These are phyloP conservation scores for Conoideocrella luteorostrata DNA, from an alignment of 2,329 filamentous ascomycete genomes.

Conservation along the genomic window DNA sequence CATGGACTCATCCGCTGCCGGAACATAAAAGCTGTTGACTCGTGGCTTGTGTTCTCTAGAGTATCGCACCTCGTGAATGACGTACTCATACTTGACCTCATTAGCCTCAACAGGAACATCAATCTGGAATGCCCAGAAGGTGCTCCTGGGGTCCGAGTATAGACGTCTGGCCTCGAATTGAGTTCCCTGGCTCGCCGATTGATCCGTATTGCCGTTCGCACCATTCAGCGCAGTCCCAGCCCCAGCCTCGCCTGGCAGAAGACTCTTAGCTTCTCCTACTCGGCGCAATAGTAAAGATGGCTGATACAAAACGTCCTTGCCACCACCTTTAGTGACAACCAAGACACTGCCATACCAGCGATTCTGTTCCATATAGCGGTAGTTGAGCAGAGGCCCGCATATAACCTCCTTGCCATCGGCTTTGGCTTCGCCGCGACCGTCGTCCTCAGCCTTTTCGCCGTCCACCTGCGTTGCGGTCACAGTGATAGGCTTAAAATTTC, in stretches of 20 bases:
- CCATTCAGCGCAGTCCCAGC: constrained; percentile 19
- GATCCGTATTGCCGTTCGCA: constrained; percentile 17
- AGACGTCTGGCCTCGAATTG: constrained; percentile 41
- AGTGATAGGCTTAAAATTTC: constrained; percentile 42
- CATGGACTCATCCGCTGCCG: constrained; percentile 79
- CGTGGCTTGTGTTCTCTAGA: constrained; percentile 48
- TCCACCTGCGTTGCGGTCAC: constrained; percentile 27
- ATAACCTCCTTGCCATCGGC: constrained; percentile 54
- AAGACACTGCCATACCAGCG: constrained; percentile 82
- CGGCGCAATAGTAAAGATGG: constrained; percentile 53
- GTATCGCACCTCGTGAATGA: constrained; percentile 60
- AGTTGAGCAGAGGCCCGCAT: constrained; percentile 71
- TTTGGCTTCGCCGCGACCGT: constrained; percentile 14
- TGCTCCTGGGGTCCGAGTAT: constrained; percentile 61
- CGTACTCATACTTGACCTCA: constrained; percentile 76
- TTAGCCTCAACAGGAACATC: constrained; percentile 63
- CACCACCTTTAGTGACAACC: constrained; percentile 70
- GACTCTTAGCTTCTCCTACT: constrained; percentile 21
- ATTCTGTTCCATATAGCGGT: constrained; percentile 64
- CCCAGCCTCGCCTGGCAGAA: too few relatives aligned
- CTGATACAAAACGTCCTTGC: constrained; percentile 46
- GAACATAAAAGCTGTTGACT: constrained; percentile 75
- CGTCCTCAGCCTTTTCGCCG: neutral
- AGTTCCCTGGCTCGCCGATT: constrained; percentile 35
- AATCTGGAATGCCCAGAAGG: constrained; percentile 90